Conservation (phyloP, 1,284 basidiomycete species). For the Leccinum angustisporum region DNA sequence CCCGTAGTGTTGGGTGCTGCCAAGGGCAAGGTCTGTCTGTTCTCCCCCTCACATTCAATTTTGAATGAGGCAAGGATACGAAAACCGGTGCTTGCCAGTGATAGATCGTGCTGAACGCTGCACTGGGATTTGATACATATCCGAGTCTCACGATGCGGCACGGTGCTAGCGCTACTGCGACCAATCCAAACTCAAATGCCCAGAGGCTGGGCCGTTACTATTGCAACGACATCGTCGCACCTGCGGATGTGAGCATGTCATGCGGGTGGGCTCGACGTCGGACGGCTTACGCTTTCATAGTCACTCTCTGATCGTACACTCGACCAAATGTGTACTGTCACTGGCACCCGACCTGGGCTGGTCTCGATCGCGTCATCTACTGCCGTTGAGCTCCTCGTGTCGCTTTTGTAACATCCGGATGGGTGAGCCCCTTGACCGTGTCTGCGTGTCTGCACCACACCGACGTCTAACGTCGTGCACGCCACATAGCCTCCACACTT, state of each 20-base stretch:
- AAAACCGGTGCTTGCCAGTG: not conserved
- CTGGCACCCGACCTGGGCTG: slow-evolving; percentile 94
- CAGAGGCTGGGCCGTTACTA: slow-evolving; percentile 88
- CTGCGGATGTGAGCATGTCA: slow-evolving; percentile 72
- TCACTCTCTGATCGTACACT: slow-evolving; percentile 92
- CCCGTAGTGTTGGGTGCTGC: slow-evolving; percentile 86
- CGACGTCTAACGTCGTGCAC: not conserved
- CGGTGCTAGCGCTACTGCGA: slow-evolving; percentile 55
- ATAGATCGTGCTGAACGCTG: slow-evolving; percentile 91
- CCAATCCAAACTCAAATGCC: slow-evolving; percentile 29
- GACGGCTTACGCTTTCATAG: slow-evolving; percentile 40
- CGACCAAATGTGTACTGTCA: slow-evolving; percentile 99
- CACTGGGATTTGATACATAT: slow-evolving; percentile 94
- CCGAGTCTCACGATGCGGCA: slow-evolving; percentile 87
- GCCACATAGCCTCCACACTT: slow-evolving; percentile 57
- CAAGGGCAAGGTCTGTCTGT: slow-evolving; percentile 76
- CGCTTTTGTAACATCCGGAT: slow-evolving; percentile 86
- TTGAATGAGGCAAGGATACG: not conserved
- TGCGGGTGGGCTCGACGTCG: not conserved
- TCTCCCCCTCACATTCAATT: not conserved
- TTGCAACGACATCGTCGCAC: slow-evolving; percentile 97
- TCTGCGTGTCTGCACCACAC: not conserved
- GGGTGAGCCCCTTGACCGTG: slow-evolving; percentile 52
- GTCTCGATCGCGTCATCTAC: slow-evolving; percentile 90
- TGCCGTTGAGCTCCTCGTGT: slow-evolving; percentile 90